Percentiles rank a stretch among this genome's conserved stretches.
These are phyloP conservation scores for Fusarium acutatum DNA, from an alignment of 2,329 filamentous ascomycete genomes.

Conservation along the genomic window DNA sequence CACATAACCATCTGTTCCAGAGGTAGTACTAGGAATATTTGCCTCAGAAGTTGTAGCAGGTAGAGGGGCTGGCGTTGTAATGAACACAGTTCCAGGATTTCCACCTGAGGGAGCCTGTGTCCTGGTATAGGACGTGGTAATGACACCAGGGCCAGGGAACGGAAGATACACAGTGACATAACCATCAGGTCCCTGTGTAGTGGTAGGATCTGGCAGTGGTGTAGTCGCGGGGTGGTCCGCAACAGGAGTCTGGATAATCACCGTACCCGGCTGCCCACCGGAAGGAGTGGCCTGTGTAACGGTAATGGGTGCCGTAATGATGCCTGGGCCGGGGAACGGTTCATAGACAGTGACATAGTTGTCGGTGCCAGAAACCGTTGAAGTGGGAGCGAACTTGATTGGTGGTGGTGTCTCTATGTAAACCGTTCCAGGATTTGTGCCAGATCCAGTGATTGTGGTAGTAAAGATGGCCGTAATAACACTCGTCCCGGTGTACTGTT, in stretches of 20 bases:
- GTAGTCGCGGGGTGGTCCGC: not conserved
- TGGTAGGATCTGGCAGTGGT: constrained; percentile 1
- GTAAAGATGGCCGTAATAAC: constrained; percentile 24
- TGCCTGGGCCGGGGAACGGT: constrained; percentile 25
- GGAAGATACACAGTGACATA: constrained; percentile 20
- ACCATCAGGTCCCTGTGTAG: constrained; percentile 4
- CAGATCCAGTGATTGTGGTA: constrained; percentile 12
- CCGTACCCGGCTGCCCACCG: constrained; percentile 13
- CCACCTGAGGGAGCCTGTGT: constrained; percentile 20
- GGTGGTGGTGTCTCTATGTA: constrained; percentile 24
- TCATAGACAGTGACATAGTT: constrained; percentile 22
- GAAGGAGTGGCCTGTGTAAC: constrained; percentile 13
- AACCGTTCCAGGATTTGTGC: constrained; percentile 19
- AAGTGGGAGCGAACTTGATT: constrained; percentile 9
- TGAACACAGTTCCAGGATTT: constrained; percentile 21
- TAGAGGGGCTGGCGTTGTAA: constrained; percentile 19
- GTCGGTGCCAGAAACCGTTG: constrained; percentile 16
- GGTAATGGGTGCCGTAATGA: constrained; percentile 26
- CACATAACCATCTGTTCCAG: constrained; percentile 18
- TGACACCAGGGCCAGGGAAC: constrained; percentile 16
- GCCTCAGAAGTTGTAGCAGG: not conserved
- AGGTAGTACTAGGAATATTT: constrained; percentile 15
- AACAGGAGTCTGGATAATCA: constrained; percentile 20
- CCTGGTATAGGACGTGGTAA: constrained; percentile 12
- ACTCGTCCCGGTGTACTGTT: constrained; percentile 7